phyloP scores from a whole-genome alignment of 441 rosid genomes.

The Pelargonium citronellum region DNA sequence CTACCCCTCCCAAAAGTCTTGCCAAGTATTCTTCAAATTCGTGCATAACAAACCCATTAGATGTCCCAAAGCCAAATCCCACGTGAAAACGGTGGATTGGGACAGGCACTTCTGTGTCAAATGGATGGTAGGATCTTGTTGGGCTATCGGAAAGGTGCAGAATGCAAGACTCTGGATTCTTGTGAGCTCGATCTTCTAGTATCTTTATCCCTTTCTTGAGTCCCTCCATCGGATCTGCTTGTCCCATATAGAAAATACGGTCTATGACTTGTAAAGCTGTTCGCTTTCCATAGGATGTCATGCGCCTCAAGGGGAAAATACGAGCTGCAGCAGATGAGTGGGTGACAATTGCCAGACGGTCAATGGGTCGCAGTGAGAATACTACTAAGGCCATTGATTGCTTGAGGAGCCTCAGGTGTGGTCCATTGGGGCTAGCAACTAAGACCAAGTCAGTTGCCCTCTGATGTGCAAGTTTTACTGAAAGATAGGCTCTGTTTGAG shows the following conservation, averaged over 20 bases:
- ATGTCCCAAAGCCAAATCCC: slow-evolving; percentile 59
- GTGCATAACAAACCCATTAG: slow-evolving; percentile 66
- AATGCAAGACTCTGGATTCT: slow-evolving; percentile 55
- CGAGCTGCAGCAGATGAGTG: slow-evolving; percentile 71
- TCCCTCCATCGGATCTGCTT: slow-evolving; percentile 73
- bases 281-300: slow-evolving; percentile 71
- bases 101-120: slow-evolving; percentile 38
- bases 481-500: slow-evolving; percentile 47
- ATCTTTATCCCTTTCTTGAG: slow-evolving; percentile 66
- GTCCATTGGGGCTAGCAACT: slow-evolving; percentile 77
- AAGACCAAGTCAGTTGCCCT: slow-evolving; percentile 61
- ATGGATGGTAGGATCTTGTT: slow-evolving; percentile 42
- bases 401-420: slow-evolving; percentile 68
- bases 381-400: slow-evolving; percentile 74
- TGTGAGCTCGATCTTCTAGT: slow-evolving; percentile 70
- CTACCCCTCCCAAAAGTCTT: slow-evolving; percentile 48
- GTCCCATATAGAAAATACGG: slow-evolving; percentile 69
- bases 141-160: slow-evolving; percentile 68
- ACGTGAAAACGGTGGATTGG: slow-evolving; percentile 67
- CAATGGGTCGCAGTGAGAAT: slow-evolving; percentile 60
- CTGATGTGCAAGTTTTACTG: slow-evolving; percentile 50
- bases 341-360: slow-evolving; percentile 73
- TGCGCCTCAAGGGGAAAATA: slow-evolving; percentile 67
- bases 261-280: slow-evolving; percentile 71
- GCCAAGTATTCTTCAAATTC: slow-evolving; percentile 66